Percentiles rank a stretch among this genome's conserved stretches.
Evolutionary conservation across 2,329 filamentous ascomycete genomes (phyloP).

Genomic region (Fusarium brevicatenulatum): DNA sequence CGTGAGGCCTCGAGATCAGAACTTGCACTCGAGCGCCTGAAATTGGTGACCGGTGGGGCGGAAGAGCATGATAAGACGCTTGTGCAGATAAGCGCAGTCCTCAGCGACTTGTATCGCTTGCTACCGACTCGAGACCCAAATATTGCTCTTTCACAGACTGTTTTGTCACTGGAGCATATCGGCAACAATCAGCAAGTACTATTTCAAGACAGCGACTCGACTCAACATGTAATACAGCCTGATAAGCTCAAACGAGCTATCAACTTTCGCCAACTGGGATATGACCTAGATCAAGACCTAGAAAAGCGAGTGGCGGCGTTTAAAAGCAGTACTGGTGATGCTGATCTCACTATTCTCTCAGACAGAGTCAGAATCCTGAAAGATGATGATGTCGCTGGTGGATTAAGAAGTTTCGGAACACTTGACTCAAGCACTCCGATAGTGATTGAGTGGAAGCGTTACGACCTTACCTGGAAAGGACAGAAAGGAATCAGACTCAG

Average conservation of each 20-base stretch:
- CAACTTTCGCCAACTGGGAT: background rate
- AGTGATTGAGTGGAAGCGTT: background rate
- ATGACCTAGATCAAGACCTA: background rate
- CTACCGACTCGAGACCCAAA: conserved; percentile 2
- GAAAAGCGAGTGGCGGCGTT: background rate
- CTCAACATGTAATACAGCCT: background rate
- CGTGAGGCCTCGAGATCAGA: background rate
- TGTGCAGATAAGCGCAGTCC: background rate
- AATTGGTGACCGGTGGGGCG: background rate
- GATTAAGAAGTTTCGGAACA: background rate
- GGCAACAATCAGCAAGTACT: background rate
- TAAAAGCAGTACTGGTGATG: background rate
- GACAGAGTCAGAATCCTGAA: background rate
- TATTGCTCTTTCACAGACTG: background rate
- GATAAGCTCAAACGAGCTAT: background rate
- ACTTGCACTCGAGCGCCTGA: background rate
- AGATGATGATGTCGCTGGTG: background rate
- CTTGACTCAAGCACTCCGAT: background rate
- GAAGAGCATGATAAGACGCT: background rate
- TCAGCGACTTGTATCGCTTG: background rate
- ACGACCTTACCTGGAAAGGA: conserved; percentile 1
- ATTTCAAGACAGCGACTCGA: background rate
- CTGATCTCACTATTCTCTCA: background rate
- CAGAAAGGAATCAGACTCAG: background rate
- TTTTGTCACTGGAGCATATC: background rate